Base-by-base conservation (phyloP, 306 rosid genomes). In the Trichosanthes cucumerina region DNA sequence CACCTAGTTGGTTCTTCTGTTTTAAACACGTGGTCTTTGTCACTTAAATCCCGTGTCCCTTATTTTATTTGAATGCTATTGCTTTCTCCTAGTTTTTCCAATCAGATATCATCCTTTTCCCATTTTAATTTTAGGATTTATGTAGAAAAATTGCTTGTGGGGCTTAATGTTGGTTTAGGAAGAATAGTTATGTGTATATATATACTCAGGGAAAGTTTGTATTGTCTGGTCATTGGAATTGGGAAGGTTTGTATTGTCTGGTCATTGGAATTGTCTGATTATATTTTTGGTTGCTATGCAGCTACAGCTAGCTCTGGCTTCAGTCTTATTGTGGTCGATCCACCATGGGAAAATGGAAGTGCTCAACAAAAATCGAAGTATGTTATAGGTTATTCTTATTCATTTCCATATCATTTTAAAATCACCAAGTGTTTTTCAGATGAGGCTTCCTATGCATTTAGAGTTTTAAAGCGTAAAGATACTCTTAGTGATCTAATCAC, bases 301-400 rank as follows among this genome's bases (percentile, higher is more conserved):
- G 95, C 84, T 58, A 82, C 86, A 46, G 34, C 88, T 77, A 85
- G 85, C 82, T 83, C 80, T 79, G 97, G 97, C 80, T 94, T 88
- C 87, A 90, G 87, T 84, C 89, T 92, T 75, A 92, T 92, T 71
- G 84, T 92, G 79, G 79, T 94, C 36, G 97, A 94, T 84, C 98
- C 98, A 7, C 98, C 98, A 28, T 92, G 97, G 98, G 98, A 94
- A 86, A 94, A 92, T 88, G 97, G 92, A 71, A 94, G 98, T 82
- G 98, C 95, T 53, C 84, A 38, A 70, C 97, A 92, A 84, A 94
- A 94, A 85, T 86, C 74, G 47, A 92, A 90, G 98, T 89, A 78
- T 80, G 60, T 19, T 28, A 47, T 72, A 7, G 41, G 44, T 15
- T 7, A 38, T 59, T 53, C 44, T 33, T 15, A 9, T 46, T 8